Percentiles rank a stretch among this genome's conserved stretches.
phyloP scores from a whole-genome alignment of 768 basidiomycete genomes.

The Amanita jacksonii region DNA sequence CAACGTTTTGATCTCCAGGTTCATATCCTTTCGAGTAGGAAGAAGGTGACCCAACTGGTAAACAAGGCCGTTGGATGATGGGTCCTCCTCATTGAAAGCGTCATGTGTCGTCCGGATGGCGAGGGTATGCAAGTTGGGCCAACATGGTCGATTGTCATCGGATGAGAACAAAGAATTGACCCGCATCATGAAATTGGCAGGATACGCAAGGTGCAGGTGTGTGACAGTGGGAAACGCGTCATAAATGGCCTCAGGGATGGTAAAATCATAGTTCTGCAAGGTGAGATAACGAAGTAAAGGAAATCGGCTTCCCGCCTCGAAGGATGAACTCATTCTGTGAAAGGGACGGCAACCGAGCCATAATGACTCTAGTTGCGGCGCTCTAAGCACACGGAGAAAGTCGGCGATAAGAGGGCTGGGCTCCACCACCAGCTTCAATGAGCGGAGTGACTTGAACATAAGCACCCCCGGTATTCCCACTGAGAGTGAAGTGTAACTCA shows the following conservation, averaged over 20 bases:
- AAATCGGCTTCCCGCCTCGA: constrained; percentile 16
- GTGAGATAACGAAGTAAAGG: constrained; percentile 26
- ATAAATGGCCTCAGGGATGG: constrained; percentile 13
- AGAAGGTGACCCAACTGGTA: constrained; percentile 13
- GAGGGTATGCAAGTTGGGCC: constrained; percentile 18
- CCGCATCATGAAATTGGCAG: not conserved
- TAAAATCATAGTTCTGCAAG: constrained; percentile 16
- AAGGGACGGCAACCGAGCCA: constrained; percentile 24
- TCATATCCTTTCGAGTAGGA: constrained; percentile 10
- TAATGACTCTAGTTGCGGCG: constrained; percentile 25
- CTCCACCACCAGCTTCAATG: constrained; percentile 19
- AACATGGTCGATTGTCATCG: constrained; percentile 12
- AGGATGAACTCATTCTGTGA: constrained; percentile 16
- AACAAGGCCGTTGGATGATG: constrained; percentile 11
- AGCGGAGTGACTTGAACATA: constrained; percentile 15
- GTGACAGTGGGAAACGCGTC: constrained; percentile 21
- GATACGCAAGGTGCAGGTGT: constrained; percentile 22
- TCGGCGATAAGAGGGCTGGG: constrained; percentile 18
- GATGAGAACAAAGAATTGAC: constrained; percentile 12
- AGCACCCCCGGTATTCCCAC: not conserved
- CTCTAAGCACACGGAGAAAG: constrained; percentile 17
- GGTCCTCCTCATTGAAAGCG: constrained; percentile 5
- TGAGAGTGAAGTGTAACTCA: not conserved
- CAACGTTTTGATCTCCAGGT: constrained; percentile 16
- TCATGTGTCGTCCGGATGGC: constrained; percentile 21